Percentiles rank a stretch among this genome's conserved stretches.
phyloP scores from a whole-genome alignment of 169 alveolate genomes.

The Babesia caballi region DNA sequence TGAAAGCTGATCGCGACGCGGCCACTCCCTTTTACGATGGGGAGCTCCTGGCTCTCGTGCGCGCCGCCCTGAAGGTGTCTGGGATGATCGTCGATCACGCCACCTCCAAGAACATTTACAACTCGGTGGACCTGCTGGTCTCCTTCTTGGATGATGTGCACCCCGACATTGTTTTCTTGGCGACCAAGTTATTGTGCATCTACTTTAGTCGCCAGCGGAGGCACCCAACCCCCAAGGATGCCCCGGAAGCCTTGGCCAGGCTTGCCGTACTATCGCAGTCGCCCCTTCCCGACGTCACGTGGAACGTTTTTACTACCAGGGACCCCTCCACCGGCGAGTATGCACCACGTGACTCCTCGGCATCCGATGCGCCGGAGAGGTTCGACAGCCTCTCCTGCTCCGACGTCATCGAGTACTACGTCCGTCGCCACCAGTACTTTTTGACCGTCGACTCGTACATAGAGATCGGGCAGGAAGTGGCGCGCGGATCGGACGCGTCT shows the following conservation, averaged over 20 bases:
- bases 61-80: constrained; percentile 66
- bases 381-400: constrained; percentile 26
- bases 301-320: background rate
- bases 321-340: background rate
- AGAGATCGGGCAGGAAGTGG: constrained; percentile 24
- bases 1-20: constrained; percentile 30
- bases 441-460: constrained; percentile 36
- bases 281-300: constrained; percentile 56
- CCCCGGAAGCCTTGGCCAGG: constrained; percentile 29
- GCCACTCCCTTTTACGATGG: constrained; percentile 2
- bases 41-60: constrained; percentile 41
- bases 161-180: constrained; percentile 56
- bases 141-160: constrained; percentile 51
- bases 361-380: background rate
- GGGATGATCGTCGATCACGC: constrained; percentile 71
- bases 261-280: constrained; percentile 20
- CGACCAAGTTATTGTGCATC: constrained; percentile 56
- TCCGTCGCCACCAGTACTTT: constrained; percentile 12
- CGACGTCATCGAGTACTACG: constrained; percentile 44
- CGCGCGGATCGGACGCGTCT: background rate
- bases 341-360: background rate
- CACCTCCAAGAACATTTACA: constrained; percentile 69
- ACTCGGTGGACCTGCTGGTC: constrained; percentile 69
- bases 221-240: constrained; percentile 30
- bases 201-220: constrained; percentile 54